Percentiles rank a stretch among this genome's conserved stretches.
phyloP scores from a whole-genome alignment of 2,329 filamentous ascomycete species.

The Lachnellula willkommii region DNA sequence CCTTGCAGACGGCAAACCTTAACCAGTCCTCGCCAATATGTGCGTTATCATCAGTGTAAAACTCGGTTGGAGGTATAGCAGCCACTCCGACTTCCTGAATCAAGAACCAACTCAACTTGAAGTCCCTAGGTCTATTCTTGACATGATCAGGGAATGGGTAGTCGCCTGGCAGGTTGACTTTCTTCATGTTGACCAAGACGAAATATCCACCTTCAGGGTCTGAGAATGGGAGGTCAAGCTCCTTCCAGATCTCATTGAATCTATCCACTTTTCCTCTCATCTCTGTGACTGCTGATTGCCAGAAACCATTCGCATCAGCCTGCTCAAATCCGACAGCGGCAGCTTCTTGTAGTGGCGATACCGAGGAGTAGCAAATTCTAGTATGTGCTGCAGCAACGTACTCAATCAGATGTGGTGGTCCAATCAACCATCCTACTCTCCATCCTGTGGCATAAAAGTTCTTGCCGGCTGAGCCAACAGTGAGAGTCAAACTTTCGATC shows the following conservation, averaged over 20 bases:
- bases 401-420: constrained; percentile 80
- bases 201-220: constrained; percentile 97
- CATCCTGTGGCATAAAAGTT: constrained; percentile 98
- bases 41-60: constrained; percentile 81
- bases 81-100: constrained; percentile 96
- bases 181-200: constrained; percentile 86
- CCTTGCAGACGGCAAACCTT: constrained; percentile 93
- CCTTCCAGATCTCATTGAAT: constrained; percentile 77
- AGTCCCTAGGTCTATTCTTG: constrained; percentile 78
- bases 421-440: constrained; percentile 92
- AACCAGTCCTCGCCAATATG: constrained; percentile 89
- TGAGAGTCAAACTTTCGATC: constrained; percentile 80
- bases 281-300: constrained; percentile 73
- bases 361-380: constrained; percentile 90
- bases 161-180: constrained; percentile 74
- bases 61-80: constrained; percentile 93
- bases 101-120: constrained; percentile 92
- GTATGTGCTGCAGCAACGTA: constrained; percentile 91
- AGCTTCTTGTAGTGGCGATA: constrained; percentile 90
- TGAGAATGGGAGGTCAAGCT: constrained; percentile 57
- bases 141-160: constrained; percentile 91
- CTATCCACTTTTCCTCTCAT: constrained; percentile 86
- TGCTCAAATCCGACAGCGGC: constrained; percentile 90
- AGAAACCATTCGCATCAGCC: constrained; percentile 80
- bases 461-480: constrained; percentile 93